Evolutionary conservation across 2,329 filamentous ascomycete species (phyloP), one percentile per base, ranked within the genome.

Genomic region (Reticulascus tulasneorum): DNA sequence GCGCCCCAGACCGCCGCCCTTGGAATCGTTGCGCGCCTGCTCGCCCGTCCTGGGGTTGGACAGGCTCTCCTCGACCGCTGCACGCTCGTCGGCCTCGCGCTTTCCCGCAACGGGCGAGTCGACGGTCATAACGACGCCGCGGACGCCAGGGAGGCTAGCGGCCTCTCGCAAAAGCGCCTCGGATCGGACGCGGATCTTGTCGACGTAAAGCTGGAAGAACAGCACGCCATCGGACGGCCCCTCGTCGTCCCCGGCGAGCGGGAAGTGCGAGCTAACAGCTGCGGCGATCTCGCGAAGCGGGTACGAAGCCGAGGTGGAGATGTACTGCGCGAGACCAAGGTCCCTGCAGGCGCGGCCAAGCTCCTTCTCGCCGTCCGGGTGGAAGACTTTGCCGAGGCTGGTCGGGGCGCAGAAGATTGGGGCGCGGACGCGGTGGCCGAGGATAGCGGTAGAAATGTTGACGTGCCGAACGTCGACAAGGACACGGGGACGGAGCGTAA

Each of bases 401-500:
- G 79, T 77, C 1, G 81, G 80, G 26, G 75, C 73, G 42, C 76
- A 71, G 51, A 83, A 84, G 17, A 84, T 63, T 0, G 81, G 81
- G 3, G 77, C 59, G 16, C 61, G 63, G 33, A 73, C 65, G 5
- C 59, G 53, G 17, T 66, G 55, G 0, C 78, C 78, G 1, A 84
- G 59, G 18, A 84, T 75, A 11, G 56, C 68, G 2, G 76, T 71
- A 4, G 50, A 50, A 0, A 72, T 69, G 47, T 68, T 58, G 89
- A 68, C 0, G 74, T 78, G 1, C 84, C 91, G 9, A 75, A 75
- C 12, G 64, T 94, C 85, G 46, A 89, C 69, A 60, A 94, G 93
- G 26, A 94, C 75, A 18, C 88, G 72, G 9, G 88, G 88, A 10
- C 88, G 80, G 6, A 94, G 72, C 4, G 93, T 68, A n/a, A n/a